Conservation (phyloP, 106 monocot species). For the Triglochin maritima region DNA sequence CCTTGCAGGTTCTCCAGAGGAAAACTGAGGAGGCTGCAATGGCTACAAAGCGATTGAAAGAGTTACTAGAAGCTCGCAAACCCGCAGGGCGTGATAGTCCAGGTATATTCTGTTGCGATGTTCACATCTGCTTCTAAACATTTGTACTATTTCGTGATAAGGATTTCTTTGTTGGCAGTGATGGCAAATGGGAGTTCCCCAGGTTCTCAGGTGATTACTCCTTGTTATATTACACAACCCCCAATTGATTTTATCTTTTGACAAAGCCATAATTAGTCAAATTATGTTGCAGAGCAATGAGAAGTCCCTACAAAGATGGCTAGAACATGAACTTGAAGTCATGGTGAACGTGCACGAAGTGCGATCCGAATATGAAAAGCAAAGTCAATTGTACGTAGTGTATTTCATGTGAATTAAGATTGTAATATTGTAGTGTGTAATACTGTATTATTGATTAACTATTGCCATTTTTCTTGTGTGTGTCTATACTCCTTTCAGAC, state of each 20-base stretch:
- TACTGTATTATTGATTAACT: no score
- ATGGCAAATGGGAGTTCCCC: conserved; percentile 59
- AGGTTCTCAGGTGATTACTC: conserved; percentile 29
- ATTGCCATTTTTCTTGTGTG: not conserved
- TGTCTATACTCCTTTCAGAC: conserved; percentile 25
- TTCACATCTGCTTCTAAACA: not conserved
- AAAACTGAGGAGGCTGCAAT: conserved; percentile 98
- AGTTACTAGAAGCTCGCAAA: conserved; percentile 82
- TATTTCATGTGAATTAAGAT: not conserved
- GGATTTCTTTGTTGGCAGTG: conserved; percentile 22
- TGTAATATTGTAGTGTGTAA: not conserved
- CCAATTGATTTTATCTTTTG: not conserved
- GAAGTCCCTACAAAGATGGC: conserved; percentile 78
- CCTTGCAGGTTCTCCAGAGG: conserved; percentile 77
- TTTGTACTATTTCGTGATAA: not conserved
- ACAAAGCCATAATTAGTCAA: not conserved
- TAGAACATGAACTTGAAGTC: conserved; percentile 94
- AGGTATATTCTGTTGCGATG: conserved; percentile 23
- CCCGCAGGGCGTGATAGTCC: conserved; percentile 51
- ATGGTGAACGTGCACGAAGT: conserved; percentile 93
- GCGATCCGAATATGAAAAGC: conserved; percentile 86
- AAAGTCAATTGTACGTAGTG: conserved; percentile 81
- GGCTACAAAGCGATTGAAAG: conserved; percentile 92
- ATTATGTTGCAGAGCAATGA: conserved; percentile 54
- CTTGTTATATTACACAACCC: not conserved